phyloP scores from a whole-genome alignment of 345 rosid genomes.

The Mercurialis annua region DNA sequence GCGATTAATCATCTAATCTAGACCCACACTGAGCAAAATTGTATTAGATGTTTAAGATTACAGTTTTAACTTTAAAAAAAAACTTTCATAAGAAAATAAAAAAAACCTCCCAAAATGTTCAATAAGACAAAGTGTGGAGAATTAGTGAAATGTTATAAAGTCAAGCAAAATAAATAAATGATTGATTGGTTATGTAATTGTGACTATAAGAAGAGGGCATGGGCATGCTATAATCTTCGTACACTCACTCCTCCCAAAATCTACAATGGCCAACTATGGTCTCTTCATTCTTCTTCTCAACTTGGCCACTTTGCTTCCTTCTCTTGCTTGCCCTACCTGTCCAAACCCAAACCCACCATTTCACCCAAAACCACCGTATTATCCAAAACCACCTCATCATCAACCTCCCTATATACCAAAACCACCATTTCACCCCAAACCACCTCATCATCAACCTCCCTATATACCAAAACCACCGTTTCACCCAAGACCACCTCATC shows the following conservation, averaged over 20 bases:
- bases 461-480: slow-evolving; percentile 20
- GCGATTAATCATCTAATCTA: too few species aligned
- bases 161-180: neutral
- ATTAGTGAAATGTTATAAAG: neutral
- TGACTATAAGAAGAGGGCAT: slow-evolving; percentile 1
- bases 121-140: too few species aligned
- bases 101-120: too few species aligned
- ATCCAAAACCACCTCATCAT: slow-evolving; percentile 13
- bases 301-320: slow-evolving; percentile 24
- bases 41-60: too few species aligned
- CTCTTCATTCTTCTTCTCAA: slow-evolving; percentile 30
- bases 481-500: too few species aligned
- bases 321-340: slow-evolving; percentile 47
- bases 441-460: too few species aligned
- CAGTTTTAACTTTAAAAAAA: too few species aligned
- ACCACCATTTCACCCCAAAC: neutral
- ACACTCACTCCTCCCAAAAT: neutral
- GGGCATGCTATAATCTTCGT: neutral
- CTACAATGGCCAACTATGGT: slow-evolving; percentile 15
- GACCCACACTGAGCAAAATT: too few species aligned
- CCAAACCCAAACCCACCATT: slow-evolving; percentile 30
- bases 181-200: neutral
- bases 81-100: too few species aligned
- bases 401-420: neutral
- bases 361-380: slow-evolving; percentile 14